phyloP scores from a whole-genome alignment of 495 filamentous ascomycete genomes.

The Bacidia gigantensis region DNA sequence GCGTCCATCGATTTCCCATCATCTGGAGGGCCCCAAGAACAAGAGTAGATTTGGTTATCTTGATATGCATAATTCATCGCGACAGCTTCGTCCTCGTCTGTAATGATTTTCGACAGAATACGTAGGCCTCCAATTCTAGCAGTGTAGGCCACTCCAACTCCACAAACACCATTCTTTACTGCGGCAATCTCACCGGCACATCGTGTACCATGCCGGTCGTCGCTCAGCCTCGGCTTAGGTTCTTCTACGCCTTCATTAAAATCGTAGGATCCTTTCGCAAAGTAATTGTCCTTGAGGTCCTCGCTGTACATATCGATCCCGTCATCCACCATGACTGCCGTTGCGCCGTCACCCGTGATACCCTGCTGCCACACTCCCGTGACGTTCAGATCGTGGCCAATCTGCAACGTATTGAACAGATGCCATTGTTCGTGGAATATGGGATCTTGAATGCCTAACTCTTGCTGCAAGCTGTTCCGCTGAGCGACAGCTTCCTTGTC shows the following conservation, averaged over 20 bases:
- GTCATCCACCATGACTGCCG: conserved; percentile 89
- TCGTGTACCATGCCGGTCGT: conserved; percentile 83
- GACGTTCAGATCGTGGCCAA: conserved; percentile 88
- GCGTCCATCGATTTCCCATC: conserved; percentile 89
- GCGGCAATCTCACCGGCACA: conserved; percentile 92
- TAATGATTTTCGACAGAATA: conserved; percentile 80
- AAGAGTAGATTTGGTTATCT: conserved; percentile 93
- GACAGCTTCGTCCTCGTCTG: conserved; percentile 80
- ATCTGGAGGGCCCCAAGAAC: conserved; percentile 94
- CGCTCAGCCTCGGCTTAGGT: conserved; percentile 61
- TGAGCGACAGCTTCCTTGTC: conserved; percentile 37
- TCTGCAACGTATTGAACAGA: conserved; percentile 66
- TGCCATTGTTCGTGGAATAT: conserved; percentile 95
- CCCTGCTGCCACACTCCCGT: conserved; percentile 82
- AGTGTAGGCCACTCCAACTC: conserved; percentile 87
- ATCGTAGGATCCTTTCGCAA: conserved; percentile 81
- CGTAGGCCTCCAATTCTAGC: conserved; percentile 80
- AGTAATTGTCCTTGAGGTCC: conserved; percentile 84
- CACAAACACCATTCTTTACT: conserved; percentile 83
- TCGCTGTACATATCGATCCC: conserved; percentile 95
- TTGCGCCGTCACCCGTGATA: conserved; percentile 81
- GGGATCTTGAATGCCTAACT: conserved; percentile 67
- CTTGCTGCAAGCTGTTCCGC: conserved; percentile 46
- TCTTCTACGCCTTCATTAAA: conserved; percentile 76
- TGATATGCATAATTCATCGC: conserved; percentile 87